Conservation (phyloP, 805 yeast genomes). For the Suhomyces sp. region DNA sequence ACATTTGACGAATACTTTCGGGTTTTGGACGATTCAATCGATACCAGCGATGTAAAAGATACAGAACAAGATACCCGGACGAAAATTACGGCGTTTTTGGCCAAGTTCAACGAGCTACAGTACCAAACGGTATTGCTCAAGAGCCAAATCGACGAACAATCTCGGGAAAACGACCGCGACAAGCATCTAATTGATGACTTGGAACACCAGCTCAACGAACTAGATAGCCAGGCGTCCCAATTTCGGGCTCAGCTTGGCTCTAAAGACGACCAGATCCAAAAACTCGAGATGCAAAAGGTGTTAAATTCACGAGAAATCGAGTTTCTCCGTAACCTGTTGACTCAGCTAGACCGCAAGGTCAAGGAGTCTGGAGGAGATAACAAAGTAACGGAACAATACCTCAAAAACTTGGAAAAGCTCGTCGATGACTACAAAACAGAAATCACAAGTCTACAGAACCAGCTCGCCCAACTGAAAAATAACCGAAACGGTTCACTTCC, state of each 20-base stretch:
- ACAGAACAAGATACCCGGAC: slow-evolving; percentile 15
- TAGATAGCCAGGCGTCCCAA: slow-evolving; percentile 11
- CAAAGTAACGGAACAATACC: slow-evolving; percentile 33
- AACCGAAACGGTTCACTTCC: not conserved
- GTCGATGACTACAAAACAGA: slow-evolving; percentile 57
- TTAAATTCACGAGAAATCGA: slow-evolving; percentile 59
- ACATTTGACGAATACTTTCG: slow-evolving; percentile 48
- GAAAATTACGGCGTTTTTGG: slow-evolving; percentile 23
- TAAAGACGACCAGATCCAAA: slow-evolving; percentile 21
- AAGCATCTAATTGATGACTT: slow-evolving; percentile 7
- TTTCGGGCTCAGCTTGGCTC: slow-evolving; percentile 11
- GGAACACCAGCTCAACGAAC: slow-evolving; percentile 7
- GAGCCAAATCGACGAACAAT: slow-evolving; percentile 31
- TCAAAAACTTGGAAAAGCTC: slow-evolving; percentile 43
- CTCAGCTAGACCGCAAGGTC: slow-evolving; percentile 41
- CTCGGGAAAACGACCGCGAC: slow-evolving; percentile 16
- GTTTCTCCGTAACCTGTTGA: slow-evolving; percentile 54
- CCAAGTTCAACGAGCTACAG: slow-evolving; percentile 33
- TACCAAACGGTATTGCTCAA: slow-evolving; percentile 32
- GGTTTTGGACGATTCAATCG: slow-evolving; percentile 22
- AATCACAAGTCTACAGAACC: slow-evolving; percentile 42
- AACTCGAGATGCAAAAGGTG: slow-evolving; percentile 49
- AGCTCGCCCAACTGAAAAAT: slow-evolving; percentile 18
- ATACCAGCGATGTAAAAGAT: slow-evolving; percentile 18
- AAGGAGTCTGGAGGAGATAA: slow-evolving; percentile 18